Evolutionary conservation across 768 basidiomycete species (phyloP), one percentile per base, ranked within the genome.

Genomic region (Zangia roseola): DNA sequence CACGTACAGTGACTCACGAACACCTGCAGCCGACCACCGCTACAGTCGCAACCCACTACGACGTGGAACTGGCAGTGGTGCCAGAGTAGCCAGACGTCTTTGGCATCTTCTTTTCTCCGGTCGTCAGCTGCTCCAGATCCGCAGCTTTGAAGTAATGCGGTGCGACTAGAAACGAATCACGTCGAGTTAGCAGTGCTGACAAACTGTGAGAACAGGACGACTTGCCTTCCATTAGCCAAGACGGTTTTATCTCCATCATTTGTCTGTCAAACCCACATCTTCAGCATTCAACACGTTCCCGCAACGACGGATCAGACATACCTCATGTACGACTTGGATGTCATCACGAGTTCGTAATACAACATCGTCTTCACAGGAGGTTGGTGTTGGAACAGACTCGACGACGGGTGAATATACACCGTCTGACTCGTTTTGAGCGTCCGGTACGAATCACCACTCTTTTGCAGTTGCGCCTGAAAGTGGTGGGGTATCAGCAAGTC

Each of bases 341-440:
- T 99, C 80, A 95, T 88, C 20, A 99, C 95, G 20, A 99, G 81
- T 68, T 99, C 97, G 63, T 98, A 97, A 70, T 98, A 99, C 40
- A 97, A 67, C 10, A 98, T 65, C 14, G 90, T 88, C 64, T 87
- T 89, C 12, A 93, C 81, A 0, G 97, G 97, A 2, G 97, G 97
- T n/a, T n/a, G n/a, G n/a, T n/a, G n/a, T n/a, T n/a, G n/a, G n/a
- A n/a, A n/a, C n/a, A n/a, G n/a, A n/a, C n/a, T n/a, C n/a, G n/a
- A n/a, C n/a, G n/a, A n/a, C n/a, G n/a, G n/a, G n/a, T n/a, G n/a
- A n/a, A n/a, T n/a, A n/a, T n/a, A n/a, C n/a, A n/a, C 94, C 2
- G 94, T 94, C 56, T 98, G 94, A 64, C 86, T 88, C 6, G 92
- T 95, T 70, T 97, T 99, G 55, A 97, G 79, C 14, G 97, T 98